A percentile compares a stretch with the other conserved stretches of the same genome.
phyloP scores from a whole-genome alignment of 1,139 yeast species.

The Geotrichum phurueaensis region DNA sequence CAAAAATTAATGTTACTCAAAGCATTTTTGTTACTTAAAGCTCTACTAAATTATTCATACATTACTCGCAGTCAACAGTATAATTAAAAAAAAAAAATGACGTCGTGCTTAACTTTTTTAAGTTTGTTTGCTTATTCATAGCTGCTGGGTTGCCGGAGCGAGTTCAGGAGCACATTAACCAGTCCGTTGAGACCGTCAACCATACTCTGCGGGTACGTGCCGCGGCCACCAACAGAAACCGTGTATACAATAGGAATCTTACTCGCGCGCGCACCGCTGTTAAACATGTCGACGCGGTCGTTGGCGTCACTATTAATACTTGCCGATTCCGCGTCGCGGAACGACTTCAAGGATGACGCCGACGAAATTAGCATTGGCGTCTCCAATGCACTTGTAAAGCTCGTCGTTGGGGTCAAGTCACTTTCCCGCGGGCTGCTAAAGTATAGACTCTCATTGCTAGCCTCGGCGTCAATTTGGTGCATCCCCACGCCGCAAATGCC shows the following conservation, averaged over 20 bases:
- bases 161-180: constrained; percentile 35
- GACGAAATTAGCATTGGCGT: not conserved
- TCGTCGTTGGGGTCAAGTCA: not conserved
- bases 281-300: constrained; percentile 13
- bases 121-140: not conserved
- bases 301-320: constrained; percentile 1
- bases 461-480: not conserved
- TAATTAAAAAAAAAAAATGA: too few relatives aligned
- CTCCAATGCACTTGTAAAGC: not conserved
- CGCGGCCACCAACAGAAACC: constrained; percentile 54
- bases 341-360: not conserved
- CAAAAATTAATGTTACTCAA: too few relatives aligned
- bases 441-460: constrained; percentile 3
- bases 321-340: not conserved
- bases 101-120: not conserved
- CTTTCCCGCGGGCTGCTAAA: not conserved
- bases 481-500: constrained; percentile 26
- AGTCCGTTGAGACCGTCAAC: constrained; percentile 76
- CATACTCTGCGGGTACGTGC: constrained; percentile 61
- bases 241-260: constrained; percentile 43
- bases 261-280: constrained; percentile 20
- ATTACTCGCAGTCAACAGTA: too few relatives aligned
- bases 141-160: constrained; percentile 6
- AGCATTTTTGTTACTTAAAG: too few relatives aligned
- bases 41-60: too few relatives aligned